Evolutionary conservation across 2,329 filamentous ascomycete species (phyloP), one percentile per base, ranked within the genome.

Genomic region (Aspergillus felis): DNA sequence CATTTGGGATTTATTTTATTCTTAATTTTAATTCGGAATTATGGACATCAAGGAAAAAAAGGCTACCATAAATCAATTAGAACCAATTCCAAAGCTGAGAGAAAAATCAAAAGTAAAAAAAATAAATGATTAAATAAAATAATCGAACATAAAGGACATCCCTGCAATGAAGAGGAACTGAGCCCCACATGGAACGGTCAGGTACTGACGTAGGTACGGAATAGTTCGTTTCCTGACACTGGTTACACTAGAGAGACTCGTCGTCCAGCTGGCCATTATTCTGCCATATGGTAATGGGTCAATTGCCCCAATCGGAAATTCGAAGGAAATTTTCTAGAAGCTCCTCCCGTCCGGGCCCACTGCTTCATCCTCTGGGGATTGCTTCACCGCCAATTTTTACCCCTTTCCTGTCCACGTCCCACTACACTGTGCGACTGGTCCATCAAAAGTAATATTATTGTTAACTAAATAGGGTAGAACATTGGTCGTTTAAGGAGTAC

Each of bases 271-370:
- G 17, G 32, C 12, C 32, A 35, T 17, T 62, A 53, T 58, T 54
- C 35, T 59, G 57, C 60, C 59, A 61, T 59, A 59, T 58, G 51
- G 46, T 35, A 35, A 35, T 35, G 44, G 44, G 10, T 27, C 22
- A 24, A 46, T 48, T 48, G 50, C 62, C 60, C 52, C 56, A 64
- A 64, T 52, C n/a, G 64, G 65, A 60, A 67, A 66, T 64, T 32
- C 55, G 42, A 65, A 38, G 51, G 65, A 67, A 67, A 56, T 55
- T 65, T 67, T 67, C 65, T 64, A 65, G 65, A 67, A 67, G 49
- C 48, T 51, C 46, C 35, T 29, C 27, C 48, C 24, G 49, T 29
- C 51, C 38, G 24, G 35, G n/a, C 27, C 44, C 50, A 56, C 41
- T 47, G n/a, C 7, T 29, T 28, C 24, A 38, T 41, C 51, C n/a